phyloP scores from a whole-genome alignment of 1,284 basidiomycete species.

The Wallemia hederae region DNA sequence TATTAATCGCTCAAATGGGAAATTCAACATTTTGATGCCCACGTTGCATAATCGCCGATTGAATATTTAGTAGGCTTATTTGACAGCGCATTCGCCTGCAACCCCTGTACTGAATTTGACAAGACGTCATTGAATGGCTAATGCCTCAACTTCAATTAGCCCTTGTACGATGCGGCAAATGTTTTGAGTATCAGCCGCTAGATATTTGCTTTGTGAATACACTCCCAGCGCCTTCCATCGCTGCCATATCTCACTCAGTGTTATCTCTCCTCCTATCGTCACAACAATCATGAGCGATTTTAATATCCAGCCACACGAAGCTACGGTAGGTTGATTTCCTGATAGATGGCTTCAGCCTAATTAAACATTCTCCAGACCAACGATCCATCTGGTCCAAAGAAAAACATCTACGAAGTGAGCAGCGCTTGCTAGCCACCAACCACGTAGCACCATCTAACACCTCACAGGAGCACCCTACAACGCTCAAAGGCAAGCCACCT shows the following conservation, averaged over 20 bases:
- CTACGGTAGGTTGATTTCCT: not conserved
- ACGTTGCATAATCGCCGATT: too few species aligned
- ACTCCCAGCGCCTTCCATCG: too few species aligned
- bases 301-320: not conserved
- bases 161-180: too few species aligned
- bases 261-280: not conserved
- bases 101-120: not conserved
- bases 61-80: too few species aligned
- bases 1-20: not conserved
- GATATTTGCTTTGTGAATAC: too few species aligned
- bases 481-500: not conserved
- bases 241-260: too few species aligned
- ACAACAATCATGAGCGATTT: not conserved
- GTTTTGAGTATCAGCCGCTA: too few species aligned
- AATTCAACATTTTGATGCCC: not conserved
- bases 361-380: not conserved
- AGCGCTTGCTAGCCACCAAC: too few species aligned
- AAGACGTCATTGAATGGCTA: not conserved
- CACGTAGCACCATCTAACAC: not conserved
- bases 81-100: too few species aligned
- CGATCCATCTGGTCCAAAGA: not conserved
- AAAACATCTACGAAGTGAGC: not conserved
- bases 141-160: too few species aligned
- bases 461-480: not conserved
- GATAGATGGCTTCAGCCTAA: not conserved